A percentile compares a stretch with the other conserved stretches of the same genome.
phyloP scores from a whole-genome alignment of 129 eudicot species.

The Calendula officinalis region DNA sequence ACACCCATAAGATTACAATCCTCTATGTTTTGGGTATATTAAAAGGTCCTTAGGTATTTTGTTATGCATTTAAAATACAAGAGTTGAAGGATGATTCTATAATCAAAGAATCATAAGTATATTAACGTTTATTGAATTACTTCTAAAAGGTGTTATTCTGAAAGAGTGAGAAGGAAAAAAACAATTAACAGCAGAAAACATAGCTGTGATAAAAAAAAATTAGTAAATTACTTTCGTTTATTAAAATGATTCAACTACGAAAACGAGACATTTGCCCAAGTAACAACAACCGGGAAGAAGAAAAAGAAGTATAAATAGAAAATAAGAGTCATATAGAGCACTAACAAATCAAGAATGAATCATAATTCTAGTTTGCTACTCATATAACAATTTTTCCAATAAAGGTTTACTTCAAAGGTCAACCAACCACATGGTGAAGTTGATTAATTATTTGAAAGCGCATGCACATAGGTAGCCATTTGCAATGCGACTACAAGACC shows the following conservation, averaged over 20 bases:
- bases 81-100: neutral
- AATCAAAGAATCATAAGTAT: neutral
- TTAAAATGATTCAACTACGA: conserved; percentile 1
- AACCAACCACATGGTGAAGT: neutral
- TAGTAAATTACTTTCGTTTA: neutral
- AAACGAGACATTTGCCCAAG: neutral
- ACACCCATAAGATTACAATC: too few relatives aligned
- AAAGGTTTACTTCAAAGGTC: neutral
- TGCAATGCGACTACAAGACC: neutral
- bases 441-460: neutral
- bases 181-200: neutral
- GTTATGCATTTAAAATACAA: neutral
- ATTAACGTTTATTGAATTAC: neutral
- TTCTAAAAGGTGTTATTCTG: neutral
- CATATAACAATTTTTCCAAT: neutral
- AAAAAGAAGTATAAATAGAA: neutral
- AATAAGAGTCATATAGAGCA: neutral
- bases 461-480: neutral
- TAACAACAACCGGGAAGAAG: neutral
- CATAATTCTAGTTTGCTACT: conserved; percentile 1
- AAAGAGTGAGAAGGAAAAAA: neutral
- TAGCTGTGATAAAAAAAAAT: neutral
- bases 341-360: neutral
- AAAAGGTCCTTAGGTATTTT: neutral
- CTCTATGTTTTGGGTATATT: too few relatives aligned